phyloP scores from a whole-genome alignment of 2,329 filamentous ascomycete species.

The Colletotrichum cereale region DNA sequence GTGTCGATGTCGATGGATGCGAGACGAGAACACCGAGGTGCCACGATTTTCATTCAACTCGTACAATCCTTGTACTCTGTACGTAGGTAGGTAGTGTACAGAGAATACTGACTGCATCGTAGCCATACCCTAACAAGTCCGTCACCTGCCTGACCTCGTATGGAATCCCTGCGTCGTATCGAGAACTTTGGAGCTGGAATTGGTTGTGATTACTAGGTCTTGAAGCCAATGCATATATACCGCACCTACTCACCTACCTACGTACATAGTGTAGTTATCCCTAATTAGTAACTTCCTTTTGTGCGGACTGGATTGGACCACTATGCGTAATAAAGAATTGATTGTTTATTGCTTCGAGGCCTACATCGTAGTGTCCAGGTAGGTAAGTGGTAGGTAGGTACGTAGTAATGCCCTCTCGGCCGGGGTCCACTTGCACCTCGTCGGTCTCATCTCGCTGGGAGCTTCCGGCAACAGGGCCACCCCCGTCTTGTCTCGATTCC shows the following conservation, averaged over 20 bases:
- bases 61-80: background rate
- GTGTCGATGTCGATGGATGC: background rate
- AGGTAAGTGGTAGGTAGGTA: too few relatives aligned
- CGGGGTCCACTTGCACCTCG: conserved; percentile 16
- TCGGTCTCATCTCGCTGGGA: conserved; percentile 28
- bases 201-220: background rate
- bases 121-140: conserved; percentile 15
- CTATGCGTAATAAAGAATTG: conserved; percentile 1
- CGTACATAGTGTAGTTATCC: too few relatives aligned
- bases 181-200: background rate
- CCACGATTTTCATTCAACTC: too few relatives aligned
- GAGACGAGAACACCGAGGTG: background rate
- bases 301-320: background rate
- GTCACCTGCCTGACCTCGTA: conserved; percentile 14
- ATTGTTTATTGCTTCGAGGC: conserved; percentile 23
- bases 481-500: background rate
- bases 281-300: background rate
- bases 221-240: too few relatives aligned
- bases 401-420: too few relatives aligned
- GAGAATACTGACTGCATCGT: too few relatives aligned
- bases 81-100: too few relatives aligned
- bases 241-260: too few relatives aligned
- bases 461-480: conserved; percentile 19
- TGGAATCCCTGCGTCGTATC: conserved; percentile 20
- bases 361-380: background rate